These are phyloP conservation scores for Hirsutella minnesotensis DNA, from an alignment of 2,329 filamentous ascomycete species.

Conservation along the genomic window DNA sequence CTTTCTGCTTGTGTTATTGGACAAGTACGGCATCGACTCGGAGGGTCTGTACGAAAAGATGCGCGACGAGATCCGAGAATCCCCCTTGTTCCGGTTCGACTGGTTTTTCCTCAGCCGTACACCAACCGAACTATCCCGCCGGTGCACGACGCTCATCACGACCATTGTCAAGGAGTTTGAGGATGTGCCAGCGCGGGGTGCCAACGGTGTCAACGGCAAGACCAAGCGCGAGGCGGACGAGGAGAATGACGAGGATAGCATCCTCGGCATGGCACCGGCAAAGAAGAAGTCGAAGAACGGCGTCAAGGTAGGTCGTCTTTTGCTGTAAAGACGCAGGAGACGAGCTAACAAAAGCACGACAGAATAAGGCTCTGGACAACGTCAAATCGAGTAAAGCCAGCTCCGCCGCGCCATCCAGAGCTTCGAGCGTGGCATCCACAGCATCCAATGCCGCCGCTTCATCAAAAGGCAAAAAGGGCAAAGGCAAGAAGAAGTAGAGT, in stretches of 20 bases:
- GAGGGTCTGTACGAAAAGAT: slow-evolving; percentile 88
- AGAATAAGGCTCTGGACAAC: slow-evolving; percentile 91
- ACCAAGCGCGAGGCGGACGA: slow-evolving; percentile 67
- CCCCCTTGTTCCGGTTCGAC: slow-evolving; percentile 90
- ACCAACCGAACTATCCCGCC: slow-evolving; percentile 79
- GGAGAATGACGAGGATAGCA: slow-evolving; percentile 73
- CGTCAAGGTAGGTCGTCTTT: slow-evolving; percentile 58
- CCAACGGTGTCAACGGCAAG: slow-evolving; percentile 53
- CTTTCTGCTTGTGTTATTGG: slow-evolving; percentile 85
- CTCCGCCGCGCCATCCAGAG: slow-evolving; percentile 68
- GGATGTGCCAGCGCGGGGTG: slow-evolving; percentile 40
- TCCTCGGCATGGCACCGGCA: slow-evolving; percentile 68
- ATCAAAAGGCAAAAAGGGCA: slow-evolving; percentile 35
- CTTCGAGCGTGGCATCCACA: slow-evolving; percentile 76
- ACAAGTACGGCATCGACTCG: slow-evolving; percentile 83
- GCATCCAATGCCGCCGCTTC: slow-evolving; percentile 40
- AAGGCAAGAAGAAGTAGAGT: slow-evolving; percentile 15
- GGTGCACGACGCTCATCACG: slow-evolving; percentile 87
- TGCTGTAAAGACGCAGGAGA: too few species aligned
- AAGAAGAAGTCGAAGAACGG: slow-evolving; percentile 93
- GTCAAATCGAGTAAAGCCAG: slow-evolving; percentile 72
- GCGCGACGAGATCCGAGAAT: slow-evolving; percentile 92
- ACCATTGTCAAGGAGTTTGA: slow-evolving; percentile 95
- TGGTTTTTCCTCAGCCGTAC: slow-evolving; percentile 98
- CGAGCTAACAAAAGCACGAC: too few species aligned